Evolutionary conservation across 2,329 filamentous ascomycete species (phyloP).

Genomic region (Claviceps pusilla): DNA sequence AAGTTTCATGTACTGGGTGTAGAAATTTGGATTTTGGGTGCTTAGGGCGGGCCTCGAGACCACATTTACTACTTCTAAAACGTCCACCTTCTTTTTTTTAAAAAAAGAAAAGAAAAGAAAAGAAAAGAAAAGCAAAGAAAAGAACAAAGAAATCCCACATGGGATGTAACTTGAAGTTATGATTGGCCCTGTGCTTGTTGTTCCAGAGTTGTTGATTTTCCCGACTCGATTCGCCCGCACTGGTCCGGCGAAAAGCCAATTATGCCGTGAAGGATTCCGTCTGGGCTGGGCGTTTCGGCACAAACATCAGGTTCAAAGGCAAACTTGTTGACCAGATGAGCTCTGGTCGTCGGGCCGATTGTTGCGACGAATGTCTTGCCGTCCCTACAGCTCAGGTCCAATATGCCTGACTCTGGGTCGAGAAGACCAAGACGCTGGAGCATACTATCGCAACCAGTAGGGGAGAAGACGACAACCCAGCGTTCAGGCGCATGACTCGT

Average conservation of each 20-base stretch:
- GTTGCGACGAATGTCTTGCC: conserved; percentile 56
- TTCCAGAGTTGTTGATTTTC: neutral
- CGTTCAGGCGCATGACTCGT: conserved; percentile 28
- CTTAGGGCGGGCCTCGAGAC: conserved; percentile 10
- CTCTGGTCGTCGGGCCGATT: conserved; percentile 83
- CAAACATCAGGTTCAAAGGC: conserved; percentile 62
- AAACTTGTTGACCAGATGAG: conserved; percentile 52
- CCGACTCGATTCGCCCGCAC: neutral
- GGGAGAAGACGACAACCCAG: conserved; percentile 66
- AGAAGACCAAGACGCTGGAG: conserved; percentile 37
- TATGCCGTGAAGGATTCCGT: conserved; percentile 64
- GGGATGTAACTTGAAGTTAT: too few relatives aligned
- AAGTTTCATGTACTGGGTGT: conserved; percentile 87
- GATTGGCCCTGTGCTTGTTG: neutral
- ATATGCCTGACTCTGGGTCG: conserved; percentile 29
- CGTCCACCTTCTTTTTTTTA: neutral
- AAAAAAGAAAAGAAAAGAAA: too few relatives aligned
- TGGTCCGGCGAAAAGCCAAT: neutral
- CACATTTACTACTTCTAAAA: neutral
- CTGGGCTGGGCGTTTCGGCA: conserved; percentile 65
- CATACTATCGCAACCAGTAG: conserved; percentile 48
- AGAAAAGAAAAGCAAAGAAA: too few relatives aligned
- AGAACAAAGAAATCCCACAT: neutral
- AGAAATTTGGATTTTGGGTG: conserved; percentile 83
- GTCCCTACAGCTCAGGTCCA: conserved; percentile 13